Evolutionary conservation across 768 basidiomycete species (phyloP).

Genomic region (Amanita phalloides): DNA sequence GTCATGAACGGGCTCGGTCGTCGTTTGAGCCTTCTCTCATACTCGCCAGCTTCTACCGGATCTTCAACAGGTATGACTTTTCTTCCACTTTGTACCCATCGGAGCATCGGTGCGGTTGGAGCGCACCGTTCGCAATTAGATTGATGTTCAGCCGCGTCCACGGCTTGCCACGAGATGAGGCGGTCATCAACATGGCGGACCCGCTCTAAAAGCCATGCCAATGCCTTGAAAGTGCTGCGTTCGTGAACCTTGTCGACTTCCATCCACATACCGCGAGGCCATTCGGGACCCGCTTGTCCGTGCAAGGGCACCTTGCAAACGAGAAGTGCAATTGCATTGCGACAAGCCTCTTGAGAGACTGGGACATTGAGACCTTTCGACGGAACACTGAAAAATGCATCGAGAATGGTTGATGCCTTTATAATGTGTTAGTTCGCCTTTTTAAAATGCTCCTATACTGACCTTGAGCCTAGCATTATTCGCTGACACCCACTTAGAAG

Average conservation of each 20-base stretch:
- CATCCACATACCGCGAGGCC: constrained; percentile 64
- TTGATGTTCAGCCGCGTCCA: constrained; percentile 32
- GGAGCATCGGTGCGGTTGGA: constrained; percentile 62
- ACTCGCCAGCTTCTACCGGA: constrained; percentile 76
- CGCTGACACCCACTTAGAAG: constrained; percentile 53
- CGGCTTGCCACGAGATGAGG: constrained; percentile 57
- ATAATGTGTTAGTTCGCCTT: not conserved
- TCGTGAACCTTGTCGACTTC: constrained; percentile 86
- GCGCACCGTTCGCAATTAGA: constrained; percentile 72
- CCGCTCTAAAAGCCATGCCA: constrained; percentile 85
- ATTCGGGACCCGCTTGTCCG: constrained; percentile 63
- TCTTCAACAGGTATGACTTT: constrained; percentile 71
- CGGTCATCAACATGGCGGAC: constrained; percentile 63
- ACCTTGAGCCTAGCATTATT: constrained; percentile 45
- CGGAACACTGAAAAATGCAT: constrained; percentile 63
- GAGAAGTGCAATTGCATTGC: constrained; percentile 67
- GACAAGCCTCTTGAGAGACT: constrained; percentile 52
- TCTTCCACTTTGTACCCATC: constrained; percentile 59
- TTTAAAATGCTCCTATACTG: constrained; percentile 10
- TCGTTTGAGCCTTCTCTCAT: constrained; percentile 79
- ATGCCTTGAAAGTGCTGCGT: constrained; percentile 63
- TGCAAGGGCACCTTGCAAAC: constrained; percentile 66
- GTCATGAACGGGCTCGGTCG: constrained; percentile 84
- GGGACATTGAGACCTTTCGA: constrained; percentile 36
- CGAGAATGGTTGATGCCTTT: constrained; percentile 41